phyloP scores from a whole-genome alignment of 371 early-diverging fungal genomes.

The Mortierella sp. region DNA sequence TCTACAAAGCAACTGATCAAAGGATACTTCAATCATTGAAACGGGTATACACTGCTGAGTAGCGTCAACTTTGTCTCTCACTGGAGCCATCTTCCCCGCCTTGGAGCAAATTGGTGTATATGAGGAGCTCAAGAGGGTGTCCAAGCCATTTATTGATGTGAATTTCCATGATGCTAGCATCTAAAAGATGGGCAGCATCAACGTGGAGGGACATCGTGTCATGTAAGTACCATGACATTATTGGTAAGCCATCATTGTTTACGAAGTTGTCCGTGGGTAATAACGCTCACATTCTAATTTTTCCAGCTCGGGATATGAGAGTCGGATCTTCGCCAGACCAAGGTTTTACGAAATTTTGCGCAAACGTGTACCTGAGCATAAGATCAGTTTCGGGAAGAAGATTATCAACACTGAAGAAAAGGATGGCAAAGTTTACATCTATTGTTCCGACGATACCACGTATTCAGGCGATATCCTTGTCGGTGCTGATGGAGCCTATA shows the following conservation, averaged over 20 bases:
- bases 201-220: too few species aligned
- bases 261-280: too few species aligned
- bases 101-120: not conserved
- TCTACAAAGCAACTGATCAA: too few species aligned
- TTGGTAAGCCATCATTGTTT: too few species aligned
- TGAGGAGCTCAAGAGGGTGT: not conserved
- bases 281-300: too few species aligned
- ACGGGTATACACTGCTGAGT: too few species aligned
- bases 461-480: constrained; percentile 22
- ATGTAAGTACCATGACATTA: too few species aligned
- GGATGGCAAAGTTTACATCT: constrained; percentile 7
- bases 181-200: too few species aligned
- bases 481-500: constrained; percentile 21
- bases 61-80: not conserved
- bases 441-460: constrained; percentile 15
- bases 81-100: not conserved
- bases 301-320: constrained; percentile 13
- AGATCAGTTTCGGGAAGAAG: constrained; percentile 12
- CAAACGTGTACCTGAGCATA: constrained; percentile 1
- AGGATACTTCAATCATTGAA: too few species aligned
- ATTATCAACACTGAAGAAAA: constrained; percentile 3
- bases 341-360: constrained; percentile 9
- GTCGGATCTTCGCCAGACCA: constrained; percentile 11
- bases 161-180: too few species aligned
- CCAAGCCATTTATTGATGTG: not conserved